phyloP scores from a whole-genome alignment of 1,284 basidiomycete species.

The Fomitopsis pinicola region DNA sequence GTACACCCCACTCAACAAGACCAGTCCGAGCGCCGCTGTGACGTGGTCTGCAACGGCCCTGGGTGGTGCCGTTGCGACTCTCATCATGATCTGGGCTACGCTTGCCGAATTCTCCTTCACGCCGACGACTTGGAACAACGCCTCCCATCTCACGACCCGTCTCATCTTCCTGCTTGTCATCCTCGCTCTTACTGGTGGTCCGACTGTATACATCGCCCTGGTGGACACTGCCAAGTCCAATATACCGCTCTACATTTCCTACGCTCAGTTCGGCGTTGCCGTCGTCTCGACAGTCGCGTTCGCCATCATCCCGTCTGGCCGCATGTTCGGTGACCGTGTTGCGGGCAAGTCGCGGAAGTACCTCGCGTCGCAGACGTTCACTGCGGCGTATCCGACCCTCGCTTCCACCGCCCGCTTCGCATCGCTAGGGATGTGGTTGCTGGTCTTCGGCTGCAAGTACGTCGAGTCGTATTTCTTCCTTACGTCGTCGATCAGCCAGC shows the following conservation, averaged over 20 bases:
- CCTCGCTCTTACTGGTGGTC: conserved; percentile 82
- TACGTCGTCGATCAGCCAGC: conserved; percentile 87
- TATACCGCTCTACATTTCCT: conserved; percentile 79
- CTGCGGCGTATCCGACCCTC: conserved; percentile 87
- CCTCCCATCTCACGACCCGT: conserved; percentile 87
- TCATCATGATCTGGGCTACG: conserved; percentile 90
- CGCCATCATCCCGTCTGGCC: conserved; percentile 83
- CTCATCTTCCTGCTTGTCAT: conserved; percentile 84
- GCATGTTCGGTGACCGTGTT: conserved; percentile 95
- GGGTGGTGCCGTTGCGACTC: conserved; percentile 84
- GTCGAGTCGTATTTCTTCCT: conserved; percentile 96
- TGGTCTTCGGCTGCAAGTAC: conserved; percentile 92
- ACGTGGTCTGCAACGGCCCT: conserved; percentile 90
- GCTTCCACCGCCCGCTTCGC: conserved; percentile 65
- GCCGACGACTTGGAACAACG: conserved; percentile 97
- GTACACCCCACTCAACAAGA: conserved; percentile 68
- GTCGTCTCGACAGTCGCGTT: conserved; percentile 78
- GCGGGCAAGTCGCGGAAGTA: conserved; percentile 93
- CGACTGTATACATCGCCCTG: conserved; percentile 87
- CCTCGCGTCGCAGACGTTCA: conserved; percentile 95
- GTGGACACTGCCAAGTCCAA: conserved; percentile 60
- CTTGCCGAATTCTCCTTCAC: conserved; percentile 92
- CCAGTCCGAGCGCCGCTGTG: conserved; percentile 69
- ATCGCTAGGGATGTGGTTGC: conserved; percentile 82
- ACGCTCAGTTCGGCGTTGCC: conserved; percentile 89